phyloP scores from a whole-genome alignment of 352 stramenopile species.

The Phytophthora tentaculata region DNA sequence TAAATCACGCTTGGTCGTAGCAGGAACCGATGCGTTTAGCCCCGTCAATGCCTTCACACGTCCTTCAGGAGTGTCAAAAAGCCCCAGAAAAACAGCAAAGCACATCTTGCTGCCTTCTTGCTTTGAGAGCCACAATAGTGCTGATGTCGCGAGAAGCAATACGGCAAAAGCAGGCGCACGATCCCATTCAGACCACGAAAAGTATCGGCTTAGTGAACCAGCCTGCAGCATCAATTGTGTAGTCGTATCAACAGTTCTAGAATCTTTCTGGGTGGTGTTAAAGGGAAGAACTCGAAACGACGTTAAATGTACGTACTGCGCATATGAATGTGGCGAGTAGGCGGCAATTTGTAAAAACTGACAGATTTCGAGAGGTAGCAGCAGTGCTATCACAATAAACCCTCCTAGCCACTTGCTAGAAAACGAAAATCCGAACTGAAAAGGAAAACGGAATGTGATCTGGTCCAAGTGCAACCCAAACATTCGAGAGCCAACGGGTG shows the following conservation, averaged over 20 bases:
- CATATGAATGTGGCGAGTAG: conserved; percentile 46
- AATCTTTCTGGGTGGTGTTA: conserved; percentile 11
- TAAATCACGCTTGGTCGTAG: conserved; percentile 28
- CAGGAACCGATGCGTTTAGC: conserved; percentile 31
- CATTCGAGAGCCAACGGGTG: conserved; percentile 35
- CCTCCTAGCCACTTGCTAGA: conserved; percentile 53
- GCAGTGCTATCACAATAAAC: conserved; percentile 56
- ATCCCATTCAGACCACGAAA: conserved; percentile 57
- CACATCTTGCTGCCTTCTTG: conserved; percentile 49
- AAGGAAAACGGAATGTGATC: conserved; percentile 24
- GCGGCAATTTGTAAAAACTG: conserved; percentile 51
- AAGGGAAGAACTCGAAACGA: conserved; percentile 36
- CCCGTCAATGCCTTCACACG: conserved; percentile 1
- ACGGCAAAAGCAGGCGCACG: conserved; percentile 40
- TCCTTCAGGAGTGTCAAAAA: conserved; percentile 12
- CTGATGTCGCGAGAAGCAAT: conserved; percentile 28
- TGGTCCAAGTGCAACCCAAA: conserved; percentile 52
- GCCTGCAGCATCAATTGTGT: conserved; percentile 33
- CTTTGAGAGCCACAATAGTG: conserved; percentile 41
- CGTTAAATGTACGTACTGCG: conserved; percentile 35
- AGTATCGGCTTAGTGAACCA: conserved; percentile 57
- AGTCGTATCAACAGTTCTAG: conserved; percentile 5
- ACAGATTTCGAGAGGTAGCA: conserved; percentile 59
- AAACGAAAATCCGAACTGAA: conserved; percentile 30
- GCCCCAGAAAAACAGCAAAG: conserved; percentile 41